These are phyloP conservation scores for Chlorociboria aeruginascens DNA, from an alignment of 495 filamentous ascomycete genomes.

Conservation along the genomic window DNA sequence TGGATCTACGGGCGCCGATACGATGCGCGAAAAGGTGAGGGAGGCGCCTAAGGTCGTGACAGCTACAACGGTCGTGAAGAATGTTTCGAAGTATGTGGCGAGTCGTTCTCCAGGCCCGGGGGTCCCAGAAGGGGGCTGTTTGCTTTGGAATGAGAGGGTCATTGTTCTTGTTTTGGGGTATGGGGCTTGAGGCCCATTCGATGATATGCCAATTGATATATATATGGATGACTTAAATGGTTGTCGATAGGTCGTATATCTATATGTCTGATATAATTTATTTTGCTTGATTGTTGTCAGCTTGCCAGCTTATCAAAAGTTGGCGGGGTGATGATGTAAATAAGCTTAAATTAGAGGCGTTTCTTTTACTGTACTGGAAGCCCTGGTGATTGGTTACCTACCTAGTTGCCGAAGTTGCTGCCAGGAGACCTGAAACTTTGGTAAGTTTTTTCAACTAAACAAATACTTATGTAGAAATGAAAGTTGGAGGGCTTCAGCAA, in stretches of 20 bases:
- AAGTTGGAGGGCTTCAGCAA: too few relatives aligned
- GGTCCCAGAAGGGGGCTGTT: not conserved
- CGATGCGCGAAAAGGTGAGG: constrained; percentile 1
- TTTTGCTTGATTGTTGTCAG: not conserved
- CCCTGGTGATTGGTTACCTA: too few relatives aligned
- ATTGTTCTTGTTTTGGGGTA: not conserved
- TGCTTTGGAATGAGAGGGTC: not conserved
- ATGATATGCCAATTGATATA: too few relatives aligned
- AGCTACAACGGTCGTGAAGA: constrained; percentile 5
- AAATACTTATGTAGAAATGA: too few relatives aligned
- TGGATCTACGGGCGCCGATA: not conserved
- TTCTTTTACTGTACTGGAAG: too few relatives aligned
- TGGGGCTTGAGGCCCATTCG: not conserved
- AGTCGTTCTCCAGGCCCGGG: constrained; percentile 5
- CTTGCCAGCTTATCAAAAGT: too few relatives aligned
- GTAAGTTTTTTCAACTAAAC: too few relatives aligned
- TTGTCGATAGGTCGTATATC: not conserved
- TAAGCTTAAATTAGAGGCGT: too few relatives aligned
- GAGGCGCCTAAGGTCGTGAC: constrained; percentile 6
- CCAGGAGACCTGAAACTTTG: too few relatives aligned
- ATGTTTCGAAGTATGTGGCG: constrained; percentile 3
- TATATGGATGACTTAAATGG: not conserved
- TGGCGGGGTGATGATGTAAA: too few relatives aligned
- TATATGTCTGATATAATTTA: not conserved
- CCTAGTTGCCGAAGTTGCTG: too few relatives aligned